These are phyloP conservation scores for Yamadazyma buinensis DNA, from an alignment of 1,139 yeast genomes.

Conservation along the genomic window DNA sequence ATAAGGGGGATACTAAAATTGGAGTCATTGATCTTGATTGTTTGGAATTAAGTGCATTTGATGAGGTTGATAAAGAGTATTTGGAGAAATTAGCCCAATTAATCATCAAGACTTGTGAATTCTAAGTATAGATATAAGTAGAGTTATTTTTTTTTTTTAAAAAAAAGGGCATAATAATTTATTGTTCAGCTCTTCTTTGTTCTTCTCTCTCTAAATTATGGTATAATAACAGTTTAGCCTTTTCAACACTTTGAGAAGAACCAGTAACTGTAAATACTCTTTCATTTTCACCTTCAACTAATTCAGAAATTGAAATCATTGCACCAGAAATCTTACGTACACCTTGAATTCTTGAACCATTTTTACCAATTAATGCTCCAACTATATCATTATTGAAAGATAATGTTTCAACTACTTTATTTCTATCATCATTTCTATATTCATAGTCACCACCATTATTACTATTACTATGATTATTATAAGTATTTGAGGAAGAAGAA, in stretches of 20 bases:
- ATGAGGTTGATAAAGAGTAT: slow-evolving; percentile 52
- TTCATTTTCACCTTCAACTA: slow-evolving; percentile 60
- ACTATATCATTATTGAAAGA: slow-evolving; percentile 80
- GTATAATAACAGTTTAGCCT: slow-evolving; percentile 63
- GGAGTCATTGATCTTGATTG: slow-evolving; percentile 93
- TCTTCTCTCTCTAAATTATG: slow-evolving; percentile 78
- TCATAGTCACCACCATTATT: background rate
- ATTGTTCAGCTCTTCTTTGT: slow-evolving; percentile 51
- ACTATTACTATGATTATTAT: background rate
- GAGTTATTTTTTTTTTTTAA: no score
- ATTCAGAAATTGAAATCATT: slow-evolving; percentile 72
- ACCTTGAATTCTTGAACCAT: slow-evolving; percentile 84
- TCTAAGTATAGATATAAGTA: background rate
- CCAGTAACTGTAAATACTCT: slow-evolving; percentile 76
- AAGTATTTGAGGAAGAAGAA: no score
- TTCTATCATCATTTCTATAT: background rate
- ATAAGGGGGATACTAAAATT: slow-evolving; percentile 37
- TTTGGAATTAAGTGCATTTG: slow-evolving; percentile 59
- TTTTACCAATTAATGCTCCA: slow-evolving; percentile 87
- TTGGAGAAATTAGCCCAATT: slow-evolving; percentile 57
- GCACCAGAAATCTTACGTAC: slow-evolving; percentile 81
- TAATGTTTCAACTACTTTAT: slow-evolving; percentile 26
- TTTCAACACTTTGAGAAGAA: slow-evolving; percentile 58
- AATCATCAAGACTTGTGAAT: slow-evolving; percentile 49
- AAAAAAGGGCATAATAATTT: no score